Conservation (phyloP, 352 stramenopile genomes). For the Peronospora destructor region DNA sequence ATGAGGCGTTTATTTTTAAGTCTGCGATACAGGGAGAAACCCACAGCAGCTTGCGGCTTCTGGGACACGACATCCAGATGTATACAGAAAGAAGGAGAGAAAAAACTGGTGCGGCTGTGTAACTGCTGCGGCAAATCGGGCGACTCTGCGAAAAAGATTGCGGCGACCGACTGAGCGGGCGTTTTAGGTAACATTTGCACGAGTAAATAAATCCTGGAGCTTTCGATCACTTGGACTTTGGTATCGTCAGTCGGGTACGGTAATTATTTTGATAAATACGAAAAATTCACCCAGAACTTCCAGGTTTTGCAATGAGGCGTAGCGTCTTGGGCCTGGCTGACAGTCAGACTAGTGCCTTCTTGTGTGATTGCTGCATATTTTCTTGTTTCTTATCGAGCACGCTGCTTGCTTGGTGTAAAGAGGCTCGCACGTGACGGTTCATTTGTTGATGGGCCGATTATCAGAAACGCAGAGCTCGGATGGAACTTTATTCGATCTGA, state of each 20-base stretch:
- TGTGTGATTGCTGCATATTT: background rate
- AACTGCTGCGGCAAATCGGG: conserved; percentile 26
- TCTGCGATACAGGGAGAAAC: conserved; percentile 23
- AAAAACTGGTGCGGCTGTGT: conserved; percentile 28
- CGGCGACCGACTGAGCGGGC: background rate
- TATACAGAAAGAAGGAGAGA: conserved; percentile 24
- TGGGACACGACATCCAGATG: conserved; percentile 23
- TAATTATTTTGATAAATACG: conserved; percentile 1
- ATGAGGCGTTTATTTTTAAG: conserved; percentile 17
- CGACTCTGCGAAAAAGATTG: conserved; percentile 13
- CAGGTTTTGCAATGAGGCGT: conserved; percentile 5
- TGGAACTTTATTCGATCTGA: background rate
- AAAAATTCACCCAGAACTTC: conserved; percentile 13
- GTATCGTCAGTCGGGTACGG: background rate
- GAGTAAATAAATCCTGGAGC: background rate
- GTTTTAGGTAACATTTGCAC: background rate
- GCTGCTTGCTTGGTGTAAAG: background rate
- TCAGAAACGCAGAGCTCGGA: background rate
- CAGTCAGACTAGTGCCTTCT: background rate
- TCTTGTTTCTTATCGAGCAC: background rate
- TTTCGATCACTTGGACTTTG: no score
- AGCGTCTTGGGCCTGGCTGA: background rate
- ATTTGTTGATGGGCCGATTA: background rate
- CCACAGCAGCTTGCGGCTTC: conserved; percentile 17
- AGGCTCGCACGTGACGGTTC: background rate